A percentile compares a stretch with the other conserved stretches of the same genome.
Evolutionary conservation across 441 rosid species (phyloP).

Genomic region (Erodium chrysanthum): DNA sequence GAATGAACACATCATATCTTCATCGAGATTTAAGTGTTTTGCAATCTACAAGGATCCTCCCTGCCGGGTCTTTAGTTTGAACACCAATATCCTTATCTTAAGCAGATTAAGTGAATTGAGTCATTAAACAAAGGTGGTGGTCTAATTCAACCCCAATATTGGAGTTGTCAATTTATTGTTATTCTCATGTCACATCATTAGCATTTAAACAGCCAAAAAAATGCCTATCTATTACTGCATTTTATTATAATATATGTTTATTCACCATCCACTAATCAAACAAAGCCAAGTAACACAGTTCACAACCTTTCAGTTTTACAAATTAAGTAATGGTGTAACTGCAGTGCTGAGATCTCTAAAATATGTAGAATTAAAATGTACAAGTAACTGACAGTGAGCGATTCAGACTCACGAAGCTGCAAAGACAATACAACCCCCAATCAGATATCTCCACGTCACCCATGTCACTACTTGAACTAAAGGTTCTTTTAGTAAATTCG

Average conservation of each 20-base stretch:
- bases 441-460: neutral
- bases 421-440: neutral
- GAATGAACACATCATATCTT: too few species aligned
- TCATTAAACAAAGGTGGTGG: too few species aligned
- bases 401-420: neutral
- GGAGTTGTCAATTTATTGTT: neutral
- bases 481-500: neutral
- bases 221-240: neutral
- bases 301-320: neutral
- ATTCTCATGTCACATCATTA: neutral
- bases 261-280: neutral
- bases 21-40: too few species aligned
- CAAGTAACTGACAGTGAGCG: neutral
- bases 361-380: neutral
- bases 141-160: too few species aligned
- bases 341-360: neutral
- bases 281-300: neutral
- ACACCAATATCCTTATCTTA: too few species aligned
- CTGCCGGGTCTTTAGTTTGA: too few species aligned
- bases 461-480: neutral
- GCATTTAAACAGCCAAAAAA: neutral
- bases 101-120: too few species aligned
- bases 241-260: neutral
- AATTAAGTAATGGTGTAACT: neutral
- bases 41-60: too few species aligned